Base-by-base conservation (phyloP, 352 stramenopile species). In the Phytophthora rubi region DNA sequence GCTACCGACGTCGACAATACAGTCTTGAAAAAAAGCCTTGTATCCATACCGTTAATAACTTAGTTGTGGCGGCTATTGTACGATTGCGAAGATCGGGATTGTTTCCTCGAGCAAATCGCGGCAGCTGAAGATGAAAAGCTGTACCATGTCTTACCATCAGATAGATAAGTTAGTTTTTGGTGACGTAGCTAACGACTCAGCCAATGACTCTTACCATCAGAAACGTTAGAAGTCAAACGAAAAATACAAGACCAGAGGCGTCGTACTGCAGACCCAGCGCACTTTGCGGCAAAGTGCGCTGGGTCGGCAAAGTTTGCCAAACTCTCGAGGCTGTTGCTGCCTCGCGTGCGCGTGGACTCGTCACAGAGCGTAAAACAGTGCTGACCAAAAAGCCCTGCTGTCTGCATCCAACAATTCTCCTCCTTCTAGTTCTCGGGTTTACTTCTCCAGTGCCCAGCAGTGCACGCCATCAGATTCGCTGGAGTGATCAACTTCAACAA, bases 121-220 rank as follows among this genome's bases (percentile, higher is more conserved):
- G 37, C 60, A 67, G 60, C 60, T 67, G 60, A 45, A n/a, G n/a
- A 66, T 13, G 16, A 15, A 44, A 44, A n/a, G 10, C 47, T 28
- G 9, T 33, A 39, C 59, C 59, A 60, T 45, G 37, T 66, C 59
- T 16, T n/a, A 44, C 49, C 21, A 53, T 16, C 37, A 45, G 13
- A 44, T 15, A 42, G 13, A 4, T 42, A 13, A 13, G 9, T 10
- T 42, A 42, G 33, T 13, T 5, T 26, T 26, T 26, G 23, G 23
- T 26, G 23, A 26, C 23, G 23, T 30, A 30, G 26, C 26, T 6
- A 30, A 30, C 26, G 26, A 30, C 26, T 30, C 26, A 30, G 26
- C 26, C 26, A 30, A 30, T 30, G 26, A 30, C 33, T 42, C 33
- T 13, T 42, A 42, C 35, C 33, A 15, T 9, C 1, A 39, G 1